These are phyloP conservation scores for Claviceps lovelessii DNA, from an alignment of 2,329 filamentous ascomycete species.

Conservation along the genomic window DNA sequence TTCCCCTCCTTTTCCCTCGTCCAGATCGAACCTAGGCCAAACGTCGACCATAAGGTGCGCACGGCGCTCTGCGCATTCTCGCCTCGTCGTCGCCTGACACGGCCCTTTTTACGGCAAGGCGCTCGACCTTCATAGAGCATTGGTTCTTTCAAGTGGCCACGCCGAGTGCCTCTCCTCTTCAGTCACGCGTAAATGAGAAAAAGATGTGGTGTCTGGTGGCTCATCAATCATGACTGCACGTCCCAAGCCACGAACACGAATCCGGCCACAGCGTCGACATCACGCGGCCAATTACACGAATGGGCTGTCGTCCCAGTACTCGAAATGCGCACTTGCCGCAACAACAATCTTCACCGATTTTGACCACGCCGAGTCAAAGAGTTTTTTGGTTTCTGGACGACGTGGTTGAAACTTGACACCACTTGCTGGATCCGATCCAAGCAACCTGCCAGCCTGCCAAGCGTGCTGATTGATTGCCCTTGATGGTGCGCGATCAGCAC, in stretches of 20 bases:
- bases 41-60: neutral
- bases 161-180: neutral
- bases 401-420: neutral
- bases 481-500: neutral
- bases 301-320: neutral
- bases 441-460: neutral
- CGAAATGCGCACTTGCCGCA: neutral
- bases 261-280: neutral
- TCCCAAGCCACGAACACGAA: neutral
- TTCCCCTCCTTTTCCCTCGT: neutral
- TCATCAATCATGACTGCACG: neutral
- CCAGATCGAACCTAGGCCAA: neutral
- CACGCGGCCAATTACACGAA: slow-evolving; percentile 2
- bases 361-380: neutral
- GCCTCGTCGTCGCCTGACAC: neutral
- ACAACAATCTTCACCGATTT: slow-evolving; percentile 1
- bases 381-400: neutral
- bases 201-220: neutral
- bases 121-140: neutral
- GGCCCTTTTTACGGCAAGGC: neutral
- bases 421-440: neutral
- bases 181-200: neutral
- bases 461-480: neutral
- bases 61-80: neutral
- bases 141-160: neutral